These are phyloP conservation scores for Chondrus crispus DNA, from an alignment of 23 red algal genomes.

Conservation along the genomic window DNA sequence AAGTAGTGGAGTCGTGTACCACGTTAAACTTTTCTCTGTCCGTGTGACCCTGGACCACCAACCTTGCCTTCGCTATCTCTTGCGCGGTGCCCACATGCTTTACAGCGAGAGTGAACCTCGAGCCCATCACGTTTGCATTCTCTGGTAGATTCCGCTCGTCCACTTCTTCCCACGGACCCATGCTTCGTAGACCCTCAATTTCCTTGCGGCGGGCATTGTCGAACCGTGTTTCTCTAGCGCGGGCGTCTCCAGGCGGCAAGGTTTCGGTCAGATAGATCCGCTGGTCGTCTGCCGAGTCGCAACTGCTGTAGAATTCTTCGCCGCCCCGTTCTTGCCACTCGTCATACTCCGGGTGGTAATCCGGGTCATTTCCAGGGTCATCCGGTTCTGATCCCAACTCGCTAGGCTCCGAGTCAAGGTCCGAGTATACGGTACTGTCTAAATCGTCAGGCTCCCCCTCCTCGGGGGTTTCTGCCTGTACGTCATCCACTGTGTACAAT, in stretches of 20 bases:
- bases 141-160: neutral
- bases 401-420: neutral
- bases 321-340: too few species aligned
- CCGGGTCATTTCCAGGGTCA: neutral
- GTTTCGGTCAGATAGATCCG: neutral
- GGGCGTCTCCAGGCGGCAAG: neutral
- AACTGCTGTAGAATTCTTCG: too few species aligned
- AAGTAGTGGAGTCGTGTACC: conserved; percentile 6
- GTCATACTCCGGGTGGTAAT: neutral
- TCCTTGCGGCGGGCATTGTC: neutral
- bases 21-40: neutral
- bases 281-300: neutral
- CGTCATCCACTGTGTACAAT: neutral
- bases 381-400: neutral
- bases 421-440: neutral
- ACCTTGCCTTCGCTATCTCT: neutral
- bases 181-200: neutral
- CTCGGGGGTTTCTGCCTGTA: neutral
- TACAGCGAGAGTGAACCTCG: neutral
- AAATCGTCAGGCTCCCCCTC: neutral
- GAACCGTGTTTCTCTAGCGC: neutral
- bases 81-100: neutral
- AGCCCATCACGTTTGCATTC: neutral
- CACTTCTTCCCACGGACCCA: neutral
- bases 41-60: neutral